Base-by-base conservation (phyloP, 257 asterid species). In the Gardenia jasminoides region DNA sequence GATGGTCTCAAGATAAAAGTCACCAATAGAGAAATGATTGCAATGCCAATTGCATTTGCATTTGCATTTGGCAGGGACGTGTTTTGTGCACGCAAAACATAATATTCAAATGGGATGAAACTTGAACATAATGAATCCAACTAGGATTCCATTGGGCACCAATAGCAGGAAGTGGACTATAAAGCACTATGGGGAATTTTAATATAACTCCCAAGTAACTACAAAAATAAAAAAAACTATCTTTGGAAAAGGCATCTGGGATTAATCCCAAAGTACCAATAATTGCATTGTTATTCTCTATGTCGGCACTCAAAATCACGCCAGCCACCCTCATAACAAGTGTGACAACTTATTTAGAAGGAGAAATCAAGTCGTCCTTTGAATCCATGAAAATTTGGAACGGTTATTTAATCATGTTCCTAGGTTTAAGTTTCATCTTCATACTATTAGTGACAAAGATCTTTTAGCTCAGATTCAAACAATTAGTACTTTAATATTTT, bases 111-210 rank as follows among this genome's bases (percentile, higher is more conserved):
- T 36, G 72, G 71, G 17, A 31, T 12, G 20, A 67, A 31, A 2
- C 6, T 58, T 19, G 74, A 58, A 59, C 70, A 71, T 75, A 75
- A 70, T 84, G 87, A 75, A 80, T 81, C 83, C 87, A 79, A 76
- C 82, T 44, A 52, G 83, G 85, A 84, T 84, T 56, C 87, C 87
- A 84, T 68, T 39, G 71, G 75, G 56, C 17, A 30, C 47, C 75
- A 13, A 59, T 67, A 26, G 76, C 70, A 24, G 59, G 67, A 12
- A 71, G 83, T 74, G 79, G 82, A 59, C 70, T 67, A 67, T n/a
- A 77, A 76, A 65, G 43, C 30, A 58, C 13, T 11, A 24, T 54
- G 41, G 59, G 56, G 12, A 46, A 7, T 41, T 47, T 48, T 52
- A 73, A 31, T 30, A 12, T 3, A 24, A 74, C 22, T 11, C 68